Base-by-base conservation (phyloP, 805 yeast genomes). In the Myxozyma vanderwaltii region DNA sequence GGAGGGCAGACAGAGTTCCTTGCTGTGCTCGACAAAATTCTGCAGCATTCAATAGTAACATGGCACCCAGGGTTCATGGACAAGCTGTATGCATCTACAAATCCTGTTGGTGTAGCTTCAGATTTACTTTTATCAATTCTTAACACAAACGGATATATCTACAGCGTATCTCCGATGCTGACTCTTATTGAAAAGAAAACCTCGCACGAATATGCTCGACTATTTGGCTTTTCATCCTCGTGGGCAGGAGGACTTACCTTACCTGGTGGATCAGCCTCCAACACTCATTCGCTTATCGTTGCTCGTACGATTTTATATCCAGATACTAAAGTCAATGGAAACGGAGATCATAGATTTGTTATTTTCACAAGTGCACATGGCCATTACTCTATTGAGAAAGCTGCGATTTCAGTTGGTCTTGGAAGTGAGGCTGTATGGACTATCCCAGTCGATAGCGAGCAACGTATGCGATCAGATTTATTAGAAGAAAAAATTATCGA, bases 11-110 rank as follows among this genome's bases (percentile, higher is more conserved):
- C 76, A 31, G 81, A 81, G 5, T 76, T 88, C 4, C 70, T 81
- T 40, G 69, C 68, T 1, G 75, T 80, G 2, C 79, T 86, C 54
- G 85, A 86, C 60, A 71, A 77, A 45, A 81, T 89, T 0, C 74
- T 89, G 63, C 73, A 81, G 50, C 81, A 85, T 67, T 86, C 92
- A 0, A 89, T 87, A 41, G 88, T 85, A 53, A 89, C 96, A 0
- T 89, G 96, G 96, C 87, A 86, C 69, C 86, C 89, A 0, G 95
- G 95, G 1, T 89, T 89, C 68, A 73, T 89, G 75, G 96, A 89
- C 70, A 89, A 89, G 71, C 75, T 89, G 56, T 89, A 89, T 66
- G 95, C 95, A 0, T 82, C 89, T n/a, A 88, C 89, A 27, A 89
- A 88, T 69, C 91, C 96, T 1, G 85, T 88, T 31, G 96, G 96